phyloP scores from a whole-genome alignment of 768 basidiomycete genomes.

The Royoungia palumana region DNA sequence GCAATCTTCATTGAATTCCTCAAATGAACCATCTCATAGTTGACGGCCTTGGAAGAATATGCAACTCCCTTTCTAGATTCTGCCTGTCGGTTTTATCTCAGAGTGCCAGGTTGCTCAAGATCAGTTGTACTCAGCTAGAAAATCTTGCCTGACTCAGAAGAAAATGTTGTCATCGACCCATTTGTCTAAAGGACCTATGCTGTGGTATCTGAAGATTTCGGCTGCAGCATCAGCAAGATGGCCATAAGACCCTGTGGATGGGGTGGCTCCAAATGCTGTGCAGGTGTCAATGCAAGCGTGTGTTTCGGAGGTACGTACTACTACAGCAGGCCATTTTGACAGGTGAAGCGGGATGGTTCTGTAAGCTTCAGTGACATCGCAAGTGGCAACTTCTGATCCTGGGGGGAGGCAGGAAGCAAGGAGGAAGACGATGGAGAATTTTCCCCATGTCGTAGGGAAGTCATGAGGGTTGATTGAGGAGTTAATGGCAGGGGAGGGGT shows the following conservation, averaged over 20 bases:
- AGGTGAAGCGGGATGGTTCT: not conserved
- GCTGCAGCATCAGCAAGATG: not conserved
- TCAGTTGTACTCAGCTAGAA: no score
- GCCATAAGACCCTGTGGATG: not conserved
- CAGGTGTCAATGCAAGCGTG: not conserved
- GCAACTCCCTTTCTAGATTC: no score
- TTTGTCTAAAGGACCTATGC: not conserved
- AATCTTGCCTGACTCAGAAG: not conserved
- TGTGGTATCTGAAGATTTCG: not conserved
- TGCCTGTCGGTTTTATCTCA: no score
- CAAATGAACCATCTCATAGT: not conserved
- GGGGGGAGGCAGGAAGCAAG: not conserved
- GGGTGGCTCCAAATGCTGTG: not conserved
- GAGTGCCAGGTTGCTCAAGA: no score
- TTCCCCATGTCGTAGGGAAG: not conserved
- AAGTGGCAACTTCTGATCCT: not conserved
- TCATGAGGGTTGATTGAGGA: accelerated
- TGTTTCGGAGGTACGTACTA: not conserved
- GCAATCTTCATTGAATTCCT: not conserved
- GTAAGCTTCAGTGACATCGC: not conserved
- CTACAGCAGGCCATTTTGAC: not conserved
- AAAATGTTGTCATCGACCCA: not conserved
- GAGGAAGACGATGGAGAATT: not conserved
- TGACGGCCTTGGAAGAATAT: not conserved
- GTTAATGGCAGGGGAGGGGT: not conserved